Percentiles rank a stretch among this genome's conserved stretches.
These are phyloP conservation scores for Trichoderma sp. DNA, from an alignment of 2,329 filamentous ascomycete species.

Conservation along the genomic window DNA sequence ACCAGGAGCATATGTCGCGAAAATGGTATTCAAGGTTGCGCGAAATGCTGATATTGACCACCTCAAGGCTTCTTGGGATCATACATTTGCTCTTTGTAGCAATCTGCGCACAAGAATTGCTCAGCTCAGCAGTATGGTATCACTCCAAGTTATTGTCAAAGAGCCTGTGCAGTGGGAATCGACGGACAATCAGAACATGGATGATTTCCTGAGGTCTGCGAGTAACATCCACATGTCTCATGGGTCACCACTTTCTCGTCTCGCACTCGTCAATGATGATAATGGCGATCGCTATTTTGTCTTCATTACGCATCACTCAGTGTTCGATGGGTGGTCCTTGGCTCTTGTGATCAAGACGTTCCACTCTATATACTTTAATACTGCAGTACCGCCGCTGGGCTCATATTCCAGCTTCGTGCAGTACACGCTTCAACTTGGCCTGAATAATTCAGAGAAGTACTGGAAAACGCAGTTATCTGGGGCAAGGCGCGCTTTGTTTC, in stretches of 20 bases:
- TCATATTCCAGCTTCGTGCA: neutral
- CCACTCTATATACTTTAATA: neutral
- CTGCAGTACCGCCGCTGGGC: neutral
- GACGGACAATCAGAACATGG: neutral
- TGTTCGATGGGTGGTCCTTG: conserved; percentile 15
- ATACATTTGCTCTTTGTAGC: neutral
- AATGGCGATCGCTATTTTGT: neutral
- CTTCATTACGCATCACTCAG: neutral
- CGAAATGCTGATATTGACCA: neutral
- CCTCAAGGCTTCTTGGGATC: conserved; percentile 28
- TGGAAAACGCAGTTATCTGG: conserved; percentile 22
- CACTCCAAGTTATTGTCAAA: neutral
- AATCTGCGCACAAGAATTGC: conserved; percentile 18
- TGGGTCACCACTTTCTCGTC: neutral
- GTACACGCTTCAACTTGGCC: neutral
- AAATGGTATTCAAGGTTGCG: conserved; percentile 15
- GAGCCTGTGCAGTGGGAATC: neutral
- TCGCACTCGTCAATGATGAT: neutral
- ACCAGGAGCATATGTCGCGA: neutral
- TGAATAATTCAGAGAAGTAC: neutral
- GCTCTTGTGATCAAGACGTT: neutral
- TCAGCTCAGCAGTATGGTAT: neutral
- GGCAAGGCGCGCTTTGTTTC: conserved; percentile 9
- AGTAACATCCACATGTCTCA: conserved; percentile 1
- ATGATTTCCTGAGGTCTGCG: neutral